Percentiles rank a stretch among this genome's conserved stretches.
phyloP scores from a whole-genome alignment of 2,329 filamentous ascomycete species.

The Pseudogymnoascus sp. region DNA sequence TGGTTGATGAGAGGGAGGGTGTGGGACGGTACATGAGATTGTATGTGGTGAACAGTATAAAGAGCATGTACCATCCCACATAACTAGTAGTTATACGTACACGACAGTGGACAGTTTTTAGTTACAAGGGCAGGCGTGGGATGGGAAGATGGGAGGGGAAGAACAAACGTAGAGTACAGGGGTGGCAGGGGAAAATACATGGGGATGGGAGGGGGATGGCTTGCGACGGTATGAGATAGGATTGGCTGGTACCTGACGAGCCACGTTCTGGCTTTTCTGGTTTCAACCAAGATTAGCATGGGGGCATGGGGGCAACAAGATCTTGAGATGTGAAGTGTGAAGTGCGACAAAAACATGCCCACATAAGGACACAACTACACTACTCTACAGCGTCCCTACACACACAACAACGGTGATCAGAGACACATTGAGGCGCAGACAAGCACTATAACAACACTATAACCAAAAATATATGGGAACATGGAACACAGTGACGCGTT shows the following conservation, averaged over 20 bases:
- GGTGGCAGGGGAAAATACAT: neutral
- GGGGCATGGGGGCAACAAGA: neutral
- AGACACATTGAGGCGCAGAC: neutral
- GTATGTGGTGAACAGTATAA: neutral
- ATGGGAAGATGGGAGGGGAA: neutral
- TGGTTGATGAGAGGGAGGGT: neutral
- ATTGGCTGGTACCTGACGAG: conserved; percentile 2
- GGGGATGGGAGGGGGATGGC: neutral
- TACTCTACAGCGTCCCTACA: neutral
- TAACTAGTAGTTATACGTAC: neutral
- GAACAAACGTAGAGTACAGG: neutral
- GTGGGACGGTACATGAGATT: neutral
- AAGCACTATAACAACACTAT: neutral
- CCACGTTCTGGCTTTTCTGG: conserved; percentile 3
- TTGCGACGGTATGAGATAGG: neutral
- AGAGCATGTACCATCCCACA: neutral
- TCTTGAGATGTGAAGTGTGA: neutral
- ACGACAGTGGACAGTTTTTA: neutral
- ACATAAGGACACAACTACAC: neutral
- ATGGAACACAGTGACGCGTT: conserved; percentile 6
- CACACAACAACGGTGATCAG: neutral
- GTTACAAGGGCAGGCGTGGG: neutral
- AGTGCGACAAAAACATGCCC: neutral
- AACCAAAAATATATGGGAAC: neutral
- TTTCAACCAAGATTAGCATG: conserved; percentile 6